Base-by-base conservation (phyloP, 306 rosid genomes). In the Lithocarpus polystachyus region DNA sequence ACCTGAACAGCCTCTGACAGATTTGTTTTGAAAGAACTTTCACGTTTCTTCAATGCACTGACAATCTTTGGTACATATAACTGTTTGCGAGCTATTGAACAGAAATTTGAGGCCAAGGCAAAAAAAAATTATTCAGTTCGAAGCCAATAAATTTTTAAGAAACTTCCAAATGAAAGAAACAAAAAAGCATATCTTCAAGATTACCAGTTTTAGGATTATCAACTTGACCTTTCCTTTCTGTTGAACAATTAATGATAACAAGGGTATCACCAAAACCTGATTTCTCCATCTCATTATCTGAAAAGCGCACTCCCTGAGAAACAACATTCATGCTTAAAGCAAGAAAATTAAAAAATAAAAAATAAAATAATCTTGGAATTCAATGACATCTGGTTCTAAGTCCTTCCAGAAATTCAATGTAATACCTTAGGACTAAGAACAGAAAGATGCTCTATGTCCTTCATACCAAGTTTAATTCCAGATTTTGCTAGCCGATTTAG, bases 341-440 rank as follows among this genome's bases (percentile, higher is more conserved):
- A 48, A 17, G 55, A 29, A 14, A 72, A 48, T 28, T 40, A 40
- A 40, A 40, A 40, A 40, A 40, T 28, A 28, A 2, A 20, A 26
- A 59, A 69, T 4, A 68, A 70, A 14, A 67, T 18, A 19, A 40
- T 40, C 45, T 40, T 24, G 6, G 61, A 17, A 52, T 24, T 14
- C 24, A 72, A 33, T 54, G 35, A 61, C 55, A 40, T 18, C 12
- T 59, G 24, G 15, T 33, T 67, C 51, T 67, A 67, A 64, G 48
- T 19, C 71, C 51, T 33, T 2, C 15, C 0, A 84, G 45, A 83
- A 53, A 71, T 67, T 13, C 60, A 68, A 77, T 73, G 75, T 67
- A 83, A 48, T 84, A 94, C 98, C 89, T 89, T 86, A 52, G 98
- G 93, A 75, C 92, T 90, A 20, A 94, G 85, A 84, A 84, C 78